Evolutionary conservation across 2,329 filamentous ascomycete genomes (phyloP).

Genomic region (Talaromyces sp.): DNA sequence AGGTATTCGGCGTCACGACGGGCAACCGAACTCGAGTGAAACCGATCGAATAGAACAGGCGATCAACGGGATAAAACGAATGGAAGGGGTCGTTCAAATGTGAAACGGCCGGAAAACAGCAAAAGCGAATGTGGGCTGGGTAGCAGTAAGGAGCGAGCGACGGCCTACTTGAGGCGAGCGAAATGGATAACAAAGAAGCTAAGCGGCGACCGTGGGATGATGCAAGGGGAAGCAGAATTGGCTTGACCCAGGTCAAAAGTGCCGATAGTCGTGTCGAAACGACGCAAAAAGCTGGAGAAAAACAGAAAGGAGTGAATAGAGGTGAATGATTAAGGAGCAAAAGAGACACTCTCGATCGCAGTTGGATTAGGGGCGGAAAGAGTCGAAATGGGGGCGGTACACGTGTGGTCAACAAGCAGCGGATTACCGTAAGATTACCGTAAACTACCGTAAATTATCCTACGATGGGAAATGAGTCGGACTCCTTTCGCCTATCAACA

Average conservation of each 20-base stretch:
- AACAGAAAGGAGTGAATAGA: constrained; percentile 28
- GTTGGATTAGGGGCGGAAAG: constrained; percentile 9
- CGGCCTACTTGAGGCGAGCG: constrained; percentile 16
- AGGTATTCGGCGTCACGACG: constrained; percentile 19
- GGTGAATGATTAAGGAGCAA: constrained; percentile 24
- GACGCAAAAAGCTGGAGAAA: background rate
- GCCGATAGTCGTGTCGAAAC: constrained; percentile 14
- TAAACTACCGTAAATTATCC: constrained; percentile 10
- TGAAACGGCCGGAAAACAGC: constrained; percentile 21
- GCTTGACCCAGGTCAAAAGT: constrained; percentile 26
- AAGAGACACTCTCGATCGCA: constrained; percentile 7
- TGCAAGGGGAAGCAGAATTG: constrained; percentile 24
- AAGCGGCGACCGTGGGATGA: constrained; percentile 22
- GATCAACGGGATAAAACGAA: constrained; percentile 17
- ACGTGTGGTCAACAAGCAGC: constrained; percentile 15
- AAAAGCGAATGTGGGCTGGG: constrained; percentile 12
- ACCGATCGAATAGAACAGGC: constrained; percentile 14
- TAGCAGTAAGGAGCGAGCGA: constrained; percentile 27
- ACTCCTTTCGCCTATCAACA: background rate
- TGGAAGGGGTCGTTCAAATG: constrained; percentile 21
- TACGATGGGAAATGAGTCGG: background rate
- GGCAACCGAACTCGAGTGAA: constrained; percentile 24
- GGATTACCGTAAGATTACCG: constrained; percentile 7
- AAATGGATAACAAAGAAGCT: constrained; percentile 22
- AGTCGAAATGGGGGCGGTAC: constrained; percentile 21